phyloP scores from a whole-genome alignment of 805 yeast genomes.

The Lachancea nothofagi region DNA sequence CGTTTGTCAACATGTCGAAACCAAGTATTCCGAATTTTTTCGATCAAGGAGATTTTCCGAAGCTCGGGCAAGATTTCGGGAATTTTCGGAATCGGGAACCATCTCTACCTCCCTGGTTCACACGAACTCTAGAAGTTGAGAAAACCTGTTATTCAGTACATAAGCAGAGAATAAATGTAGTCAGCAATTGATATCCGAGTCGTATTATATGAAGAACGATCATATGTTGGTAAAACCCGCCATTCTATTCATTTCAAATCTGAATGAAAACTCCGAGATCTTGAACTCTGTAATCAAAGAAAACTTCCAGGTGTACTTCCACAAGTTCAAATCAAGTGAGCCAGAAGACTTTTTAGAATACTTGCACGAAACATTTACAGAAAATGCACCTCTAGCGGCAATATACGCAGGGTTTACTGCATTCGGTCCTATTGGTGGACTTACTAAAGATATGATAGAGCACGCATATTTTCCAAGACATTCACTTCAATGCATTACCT shows the following conservation, averaged over 20 bases:
- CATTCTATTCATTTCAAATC: constrained; percentile 20
- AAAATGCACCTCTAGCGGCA: constrained; percentile 32
- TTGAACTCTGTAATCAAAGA: constrained; percentile 11
- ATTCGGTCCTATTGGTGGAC: constrained; percentile 46
- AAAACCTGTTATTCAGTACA: too few relatives aligned
- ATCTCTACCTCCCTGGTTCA: too few relatives aligned
- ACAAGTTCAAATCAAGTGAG: constrained; percentile 14
- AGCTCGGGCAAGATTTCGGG: too few relatives aligned
- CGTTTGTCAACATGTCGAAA: too few relatives aligned
- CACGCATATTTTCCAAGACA: constrained; percentile 36
- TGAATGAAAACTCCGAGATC: constrained; percentile 14
- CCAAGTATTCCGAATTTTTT: too few relatives aligned
- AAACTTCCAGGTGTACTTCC: constrained; percentile 13
- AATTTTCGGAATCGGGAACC: too few relatives aligned
- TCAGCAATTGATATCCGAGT: too few relatives aligned
- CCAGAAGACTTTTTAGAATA: constrained; percentile 12
- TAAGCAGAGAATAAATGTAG: too few relatives aligned
- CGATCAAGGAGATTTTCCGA: too few relatives aligned
- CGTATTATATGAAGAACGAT: too few relatives aligned
- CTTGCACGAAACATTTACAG: constrained; percentile 13
- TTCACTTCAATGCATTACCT: constrained; percentile 42
- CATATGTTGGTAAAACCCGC: too few relatives aligned
- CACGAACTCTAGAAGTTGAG: too few relatives aligned
- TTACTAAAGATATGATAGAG: constrained; percentile 39
- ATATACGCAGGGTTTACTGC: constrained; percentile 60